Evolutionary conservation across 2,329 filamentous ascomycete species (phyloP).

Genomic region (Hymenoscyphus infarciens): DNA sequence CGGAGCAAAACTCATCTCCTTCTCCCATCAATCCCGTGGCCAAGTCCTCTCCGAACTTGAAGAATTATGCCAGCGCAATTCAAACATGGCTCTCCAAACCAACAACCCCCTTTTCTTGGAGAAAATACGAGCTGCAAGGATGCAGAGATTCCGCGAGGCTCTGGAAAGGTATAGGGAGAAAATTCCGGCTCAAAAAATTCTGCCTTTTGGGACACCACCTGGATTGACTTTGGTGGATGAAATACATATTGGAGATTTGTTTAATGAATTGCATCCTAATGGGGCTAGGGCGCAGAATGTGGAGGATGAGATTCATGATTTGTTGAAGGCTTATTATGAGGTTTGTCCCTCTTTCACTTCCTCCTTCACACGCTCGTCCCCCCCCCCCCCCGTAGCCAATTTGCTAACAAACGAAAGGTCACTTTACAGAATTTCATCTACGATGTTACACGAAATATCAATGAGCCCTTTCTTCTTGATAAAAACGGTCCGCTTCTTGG

Average conservation of each 20-base stretch:
- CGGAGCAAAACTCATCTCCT: constrained; percentile 7
- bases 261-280: constrained; percentile 23
- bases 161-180: constrained; percentile 15
- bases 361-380: too few relatives aligned
- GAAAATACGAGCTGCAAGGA: constrained; percentile 17
- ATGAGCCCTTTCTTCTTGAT: constrained; percentile 28
- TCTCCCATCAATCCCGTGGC: constrained; percentile 6
- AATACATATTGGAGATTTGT: constrained; percentile 11
- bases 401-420: constrained; percentile 20
- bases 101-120: constrained; percentile 15
- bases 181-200: too few relatives aligned
- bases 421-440: constrained; percentile 33
- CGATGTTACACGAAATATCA: constrained; percentile 26
- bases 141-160: constrained; percentile 18
- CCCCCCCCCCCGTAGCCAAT: too few relatives aligned
- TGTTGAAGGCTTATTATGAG: constrained; percentile 39
- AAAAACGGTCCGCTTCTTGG: constrained; percentile 25
- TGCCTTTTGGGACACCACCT: too few relatives aligned
- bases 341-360: not conserved
- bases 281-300: constrained; percentile 30
- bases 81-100: constrained; percentile 18
- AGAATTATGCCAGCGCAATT: constrained; percentile 9
- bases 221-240: too few relatives aligned
- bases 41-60: constrained; percentile 6
- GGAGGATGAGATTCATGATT: constrained; percentile 37